Evolutionary conservation across 2,329 filamentous ascomycete species (phyloP).

Genomic region (Aquanectria penicillioides): DNA sequence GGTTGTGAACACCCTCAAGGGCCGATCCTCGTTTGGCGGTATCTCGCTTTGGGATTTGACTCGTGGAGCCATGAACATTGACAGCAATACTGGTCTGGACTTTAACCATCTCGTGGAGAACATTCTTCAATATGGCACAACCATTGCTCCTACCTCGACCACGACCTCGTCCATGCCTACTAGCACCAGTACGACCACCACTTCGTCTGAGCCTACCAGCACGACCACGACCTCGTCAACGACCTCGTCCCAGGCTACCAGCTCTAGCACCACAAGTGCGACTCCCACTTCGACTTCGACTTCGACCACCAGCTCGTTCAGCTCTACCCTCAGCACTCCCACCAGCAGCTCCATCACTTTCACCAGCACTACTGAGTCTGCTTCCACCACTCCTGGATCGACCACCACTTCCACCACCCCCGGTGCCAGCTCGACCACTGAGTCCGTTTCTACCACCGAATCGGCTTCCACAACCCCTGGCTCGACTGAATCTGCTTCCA

Average conservation of each 20-base stretch:
- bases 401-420: not conserved
- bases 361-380: not conserved
- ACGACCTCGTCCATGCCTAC: slow-evolving; percentile 23
- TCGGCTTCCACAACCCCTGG: not conserved
- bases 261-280: not conserved
- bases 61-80: slow-evolving; percentile 44
- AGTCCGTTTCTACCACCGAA: not conserved
- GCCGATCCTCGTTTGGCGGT: slow-evolving; percentile 54
- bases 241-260: not conserved
- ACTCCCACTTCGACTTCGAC: not conserved
- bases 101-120: slow-evolving; percentile 51
- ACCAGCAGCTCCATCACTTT: not conserved
- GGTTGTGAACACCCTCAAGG: slow-evolving; percentile 52
- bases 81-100: slow-evolving; percentile 42
- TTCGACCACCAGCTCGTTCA: not conserved
- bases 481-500: not conserved
- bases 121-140: slow-evolving; percentile 49
- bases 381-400: not conserved
- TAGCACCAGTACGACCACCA: slow-evolving; percentile 22
- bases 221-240: not conserved
- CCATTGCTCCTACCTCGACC: slow-evolving; percentile 34
- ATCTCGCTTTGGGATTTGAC: slow-evolving; percentile 58
- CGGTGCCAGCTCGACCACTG: not conserved
- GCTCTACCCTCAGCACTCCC: not conserved
- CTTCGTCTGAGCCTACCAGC: slow-evolving; percentile 3